These are phyloP conservation scores for Flaveria sonorensis DNA, from an alignment of 129 eudicot genomes.

Conservation along the genomic window DNA sequence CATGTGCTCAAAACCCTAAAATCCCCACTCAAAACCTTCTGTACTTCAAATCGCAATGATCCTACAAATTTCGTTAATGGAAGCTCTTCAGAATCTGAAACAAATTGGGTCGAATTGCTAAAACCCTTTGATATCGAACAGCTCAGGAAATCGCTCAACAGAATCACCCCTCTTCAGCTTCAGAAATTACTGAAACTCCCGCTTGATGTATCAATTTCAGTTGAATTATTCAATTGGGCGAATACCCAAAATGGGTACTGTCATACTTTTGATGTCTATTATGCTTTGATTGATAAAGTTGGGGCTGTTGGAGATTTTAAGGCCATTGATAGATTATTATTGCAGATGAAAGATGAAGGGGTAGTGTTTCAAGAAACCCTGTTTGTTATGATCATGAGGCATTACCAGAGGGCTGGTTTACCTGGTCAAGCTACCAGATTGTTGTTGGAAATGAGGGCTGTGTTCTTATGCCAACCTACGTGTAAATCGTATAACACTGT, in stretches of 20 bases:
- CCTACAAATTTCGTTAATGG: slow-evolving; percentile 8
- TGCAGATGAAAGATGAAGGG: slow-evolving; percentile 83
- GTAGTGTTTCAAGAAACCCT: slow-evolving; percentile 69
- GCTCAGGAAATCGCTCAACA: slow-evolving; percentile 60
- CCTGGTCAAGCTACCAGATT: slow-evolving; percentile 92
- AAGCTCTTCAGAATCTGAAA: slow-evolving; percentile 46
- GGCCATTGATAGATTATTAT: slow-evolving; percentile 61
- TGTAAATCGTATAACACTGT: slow-evolving; percentile 76
- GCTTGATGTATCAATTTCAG: slow-evolving; percentile 68
- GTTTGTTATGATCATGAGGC: slow-evolving; percentile 71
- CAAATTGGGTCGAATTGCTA: slow-evolving; percentile 78
- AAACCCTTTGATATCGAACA: slow-evolving; percentile 80
- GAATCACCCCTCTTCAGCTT: slow-evolving; percentile 70
- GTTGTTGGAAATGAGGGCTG: slow-evolving; percentile 77
- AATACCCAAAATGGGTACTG: slow-evolving; percentile 70
- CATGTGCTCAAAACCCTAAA: slow-evolving; percentile 35
- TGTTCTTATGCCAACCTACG: slow-evolving; percentile 61
- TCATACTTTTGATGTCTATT: slow-evolving; percentile 85
- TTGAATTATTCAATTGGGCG: slow-evolving; percentile 75
- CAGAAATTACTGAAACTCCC: slow-evolving; percentile 71
- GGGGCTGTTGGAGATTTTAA: slow-evolving; percentile 64
- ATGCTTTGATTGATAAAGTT: slow-evolving; percentile 64
- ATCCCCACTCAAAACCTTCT: slow-evolving; percentile 31
- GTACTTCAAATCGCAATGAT: slow-evolving; percentile 31
- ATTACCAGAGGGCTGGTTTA: slow-evolving; percentile 73